phyloP scores from a whole-genome alignment of 257 asterid genomes.

The Verbascum thapsus region DNA sequence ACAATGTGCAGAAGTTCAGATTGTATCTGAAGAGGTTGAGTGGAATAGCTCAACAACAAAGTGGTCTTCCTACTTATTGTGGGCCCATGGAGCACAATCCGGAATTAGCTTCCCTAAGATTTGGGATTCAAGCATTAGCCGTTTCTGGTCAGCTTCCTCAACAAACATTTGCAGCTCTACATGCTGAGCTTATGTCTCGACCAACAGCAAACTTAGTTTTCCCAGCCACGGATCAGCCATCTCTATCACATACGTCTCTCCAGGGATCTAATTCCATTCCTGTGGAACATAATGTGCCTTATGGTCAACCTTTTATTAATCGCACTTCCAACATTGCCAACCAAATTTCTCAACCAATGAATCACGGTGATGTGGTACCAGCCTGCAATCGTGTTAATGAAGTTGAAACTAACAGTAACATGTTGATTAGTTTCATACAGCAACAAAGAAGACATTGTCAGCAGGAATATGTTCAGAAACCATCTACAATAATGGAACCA shows the following conservation, averaged over 20 bases:
- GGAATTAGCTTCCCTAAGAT: conserved; percentile 57
- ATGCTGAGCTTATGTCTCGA: conserved; percentile 63
- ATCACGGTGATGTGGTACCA: too few species aligned
- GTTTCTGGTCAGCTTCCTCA: conserved; percentile 73
- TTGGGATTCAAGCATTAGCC: conserved; percentile 68
- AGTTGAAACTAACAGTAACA: conserved; percentile 42
- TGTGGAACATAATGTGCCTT: conserved; percentile 51
- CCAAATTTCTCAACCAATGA: conserved; percentile 48
- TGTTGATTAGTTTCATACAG: conserved; percentile 47
- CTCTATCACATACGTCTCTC: conserved; percentile 56
- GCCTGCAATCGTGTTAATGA: conserved; percentile 42
- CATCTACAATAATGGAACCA: conserved; percentile 39
- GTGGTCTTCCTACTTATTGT: conserved; percentile 56
- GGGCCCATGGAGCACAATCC: conserved; percentile 62
- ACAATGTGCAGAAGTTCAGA: conserved; percentile 74
- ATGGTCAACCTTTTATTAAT: conserved; percentile 58
- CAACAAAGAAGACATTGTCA: conserved; percentile 22
- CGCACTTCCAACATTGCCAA: conserved; percentile 52
- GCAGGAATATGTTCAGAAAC: conserved; percentile 39
- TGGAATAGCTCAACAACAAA: conserved; percentile 76
- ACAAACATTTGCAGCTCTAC: conserved; percentile 65
- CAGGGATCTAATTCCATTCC: conserved; percentile 53
- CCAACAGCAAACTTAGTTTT: conserved; percentile 53
- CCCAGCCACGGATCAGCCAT: conserved; percentile 59
- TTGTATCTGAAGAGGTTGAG: conserved; percentile 75